A percentile compares a stretch with the other conserved stretches of the same genome.
Conservation (phyloP, 352 stramenopile species). For the Pythium phragmiticola region DNA sequence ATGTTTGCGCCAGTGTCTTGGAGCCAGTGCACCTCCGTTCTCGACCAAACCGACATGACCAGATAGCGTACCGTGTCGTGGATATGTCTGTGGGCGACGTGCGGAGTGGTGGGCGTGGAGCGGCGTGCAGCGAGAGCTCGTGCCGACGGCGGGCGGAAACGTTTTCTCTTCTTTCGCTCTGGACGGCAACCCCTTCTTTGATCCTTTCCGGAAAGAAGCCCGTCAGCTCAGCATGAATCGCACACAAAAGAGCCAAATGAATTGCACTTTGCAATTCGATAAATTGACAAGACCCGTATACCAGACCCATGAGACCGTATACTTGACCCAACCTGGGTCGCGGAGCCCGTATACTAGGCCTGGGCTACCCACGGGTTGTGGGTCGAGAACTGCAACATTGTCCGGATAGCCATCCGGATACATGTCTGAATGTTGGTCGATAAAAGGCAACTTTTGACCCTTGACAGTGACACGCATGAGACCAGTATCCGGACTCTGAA, state of each 20-base stretch:
- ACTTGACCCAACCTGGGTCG: conserved; percentile 20
- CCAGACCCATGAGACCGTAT: conserved; percentile 30
- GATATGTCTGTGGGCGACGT: neutral
- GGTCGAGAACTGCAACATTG: conserved; percentile 22
- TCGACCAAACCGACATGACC: neutral
- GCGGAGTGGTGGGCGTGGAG: neutral
- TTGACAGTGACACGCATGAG: conserved; percentile 25
- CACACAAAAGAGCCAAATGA: conserved; percentile 29
- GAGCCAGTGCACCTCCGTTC: neutral
- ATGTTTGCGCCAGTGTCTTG: neutral
- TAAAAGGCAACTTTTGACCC: conserved; percentile 23
- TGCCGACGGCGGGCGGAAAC: conserved; percentile 8
- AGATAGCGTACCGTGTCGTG: conserved; percentile 15
- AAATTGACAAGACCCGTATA: conserved; percentile 36
- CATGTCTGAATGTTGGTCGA: conserved; percentile 28
- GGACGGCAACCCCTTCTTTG: conserved; percentile 28
- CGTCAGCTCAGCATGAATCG: conserved; percentile 25
- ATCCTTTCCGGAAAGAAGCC: conserved; percentile 27
- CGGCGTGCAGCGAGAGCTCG: neutral
- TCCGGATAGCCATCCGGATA: conserved; percentile 33
- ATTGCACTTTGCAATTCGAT: conserved; percentile 31
- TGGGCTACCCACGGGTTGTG: conserved; percentile 22
- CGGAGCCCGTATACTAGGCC: conserved; percentile 25
- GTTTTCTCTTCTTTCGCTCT: conserved; percentile 18
- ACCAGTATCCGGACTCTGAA: conserved; percentile 9